phyloP scores from a whole-genome alignment of 768 basidiomycete species.

The Suillus hirtellus region DNA sequence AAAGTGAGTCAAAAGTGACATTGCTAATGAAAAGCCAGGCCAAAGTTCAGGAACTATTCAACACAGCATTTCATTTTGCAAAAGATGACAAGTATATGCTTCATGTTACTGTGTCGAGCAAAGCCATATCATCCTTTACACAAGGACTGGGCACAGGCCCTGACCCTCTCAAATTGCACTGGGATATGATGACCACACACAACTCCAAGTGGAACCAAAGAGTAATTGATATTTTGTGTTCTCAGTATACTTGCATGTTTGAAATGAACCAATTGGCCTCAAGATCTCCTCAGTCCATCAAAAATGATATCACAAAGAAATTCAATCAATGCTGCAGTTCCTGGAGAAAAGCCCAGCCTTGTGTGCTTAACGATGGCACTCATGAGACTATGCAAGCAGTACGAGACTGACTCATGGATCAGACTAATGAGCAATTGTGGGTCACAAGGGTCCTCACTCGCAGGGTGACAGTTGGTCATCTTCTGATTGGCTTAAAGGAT shows the following conservation, averaged over 20 bases:
- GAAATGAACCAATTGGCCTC: background rate
- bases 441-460: background rate
- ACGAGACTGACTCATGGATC: background rate
- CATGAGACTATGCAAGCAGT: background rate
- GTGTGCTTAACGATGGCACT: background rate
- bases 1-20: background rate
- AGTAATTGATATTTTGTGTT: background rate
- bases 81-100: constrained; percentile 1
- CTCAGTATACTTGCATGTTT: background rate
- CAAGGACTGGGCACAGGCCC: background rate
- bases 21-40: background rate
- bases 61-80: background rate
- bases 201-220: background rate
- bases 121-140: background rate
- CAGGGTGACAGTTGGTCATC: background rate
- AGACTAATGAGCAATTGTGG: background rate
- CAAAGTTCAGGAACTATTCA: background rate
- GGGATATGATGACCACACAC: background rate
- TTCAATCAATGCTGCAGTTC: background rate
- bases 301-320: background rate
- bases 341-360: background rate
- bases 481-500: background rate
- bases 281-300: background rate
- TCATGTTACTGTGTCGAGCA: background rate
- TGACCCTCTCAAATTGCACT: background rate